Percentiles rank a stretch among this genome's conserved stretches.
phyloP scores from a whole-genome alignment of 192 early-diverging fungal species.

The Thamnidium elegans region DNA sequence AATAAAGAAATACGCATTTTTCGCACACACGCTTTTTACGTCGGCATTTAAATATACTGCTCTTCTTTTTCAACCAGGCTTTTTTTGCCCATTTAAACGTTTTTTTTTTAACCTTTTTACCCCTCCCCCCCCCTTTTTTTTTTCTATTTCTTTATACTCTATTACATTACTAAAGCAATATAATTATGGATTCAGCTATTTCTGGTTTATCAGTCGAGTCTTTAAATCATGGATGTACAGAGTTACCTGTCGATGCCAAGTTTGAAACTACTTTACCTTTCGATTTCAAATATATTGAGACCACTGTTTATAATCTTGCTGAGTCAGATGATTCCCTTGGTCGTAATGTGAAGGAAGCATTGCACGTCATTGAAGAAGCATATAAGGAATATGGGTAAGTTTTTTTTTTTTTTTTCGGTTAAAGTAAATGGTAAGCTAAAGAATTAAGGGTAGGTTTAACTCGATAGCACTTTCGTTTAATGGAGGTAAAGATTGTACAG shows the following conservation, averaged over 20 bases:
- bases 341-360: constrained; percentile 39
- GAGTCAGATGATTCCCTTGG: constrained; percentile 36
- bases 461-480: constrained; percentile 84
- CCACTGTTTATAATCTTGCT: constrained; percentile 35
- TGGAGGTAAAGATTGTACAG: constrained; percentile 97
- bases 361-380: constrained; percentile 56
- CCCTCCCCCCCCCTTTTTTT: too few relatives aligned
- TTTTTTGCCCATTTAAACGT: too few relatives aligned
- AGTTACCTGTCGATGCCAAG: constrained; percentile 18
- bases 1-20: neutral
- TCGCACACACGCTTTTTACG: neutral
- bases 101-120: too few relatives aligned
- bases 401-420: neutral
- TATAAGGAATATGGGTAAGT: constrained; percentile 55
- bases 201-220: constrained; percentile 2
- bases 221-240: constrained; percentile 23
- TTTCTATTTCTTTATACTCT: too few relatives aligned
- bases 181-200: neutral
- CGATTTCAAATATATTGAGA: constrained; percentile 35
- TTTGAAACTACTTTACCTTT: constrained; percentile 18
- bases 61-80: too few relatives aligned
- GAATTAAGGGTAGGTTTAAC: constrained; percentile 53
- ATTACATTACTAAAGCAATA: too few relatives aligned
- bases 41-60: too few relatives aligned
- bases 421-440: neutral